Evolutionary conservation across 2,329 filamentous ascomycete species (phyloP).

Genomic region (Ceratocystis eucalypticola): DNA sequence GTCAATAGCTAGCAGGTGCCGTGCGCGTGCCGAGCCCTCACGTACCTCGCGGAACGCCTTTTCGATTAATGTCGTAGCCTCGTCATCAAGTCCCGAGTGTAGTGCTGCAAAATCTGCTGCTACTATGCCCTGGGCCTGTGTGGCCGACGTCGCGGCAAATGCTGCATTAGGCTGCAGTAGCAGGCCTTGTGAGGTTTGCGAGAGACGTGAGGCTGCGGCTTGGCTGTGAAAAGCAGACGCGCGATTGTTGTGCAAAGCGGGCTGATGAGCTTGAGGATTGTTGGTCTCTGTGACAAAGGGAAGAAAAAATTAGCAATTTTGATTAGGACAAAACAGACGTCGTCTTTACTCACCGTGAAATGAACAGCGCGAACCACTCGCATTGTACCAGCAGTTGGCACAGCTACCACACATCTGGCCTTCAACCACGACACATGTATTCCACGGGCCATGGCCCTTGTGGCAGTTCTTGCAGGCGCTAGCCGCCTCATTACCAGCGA

Average conservation of each 20-base stretch:
- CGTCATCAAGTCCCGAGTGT: slow-evolving; percentile 26
- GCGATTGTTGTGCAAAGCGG: slow-evolving; percentile 17
- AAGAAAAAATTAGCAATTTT: neutral
- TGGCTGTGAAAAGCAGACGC: slow-evolving; percentile 15
- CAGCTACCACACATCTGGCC: slow-evolving; percentile 50
- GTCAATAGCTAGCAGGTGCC: slow-evolving; percentile 40
- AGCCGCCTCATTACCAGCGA: slow-evolving; percentile 36
- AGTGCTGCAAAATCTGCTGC: neutral
- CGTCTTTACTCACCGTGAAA: slow-evolving; percentile 39
- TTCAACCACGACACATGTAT: slow-evolving; percentile 43
- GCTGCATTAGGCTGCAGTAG: neutral
- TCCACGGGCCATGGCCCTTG: slow-evolving; percentile 48
- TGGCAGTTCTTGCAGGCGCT: slow-evolving; percentile 46
- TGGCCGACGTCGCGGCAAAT: neutral
- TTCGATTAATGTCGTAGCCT: slow-evolving; percentile 32
- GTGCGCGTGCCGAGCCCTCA: slow-evolving; percentile 31
- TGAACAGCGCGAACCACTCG: slow-evolving; percentile 44
- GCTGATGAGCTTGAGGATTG: slow-evolving; percentile 29
- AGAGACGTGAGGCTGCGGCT: slow-evolving; percentile 21
- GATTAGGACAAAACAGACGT: neutral
- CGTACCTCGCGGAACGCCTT: slow-evolving; percentile 36
- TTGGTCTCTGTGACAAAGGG: slow-evolving; percentile 30
- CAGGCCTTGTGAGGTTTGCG: slow-evolving; percentile 17
- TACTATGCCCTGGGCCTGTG: neutral
- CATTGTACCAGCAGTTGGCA: slow-evolving; percentile 52